Percentiles rank a stretch among this genome's conserved stretches.
Conservation (phyloP, 129 eudicot species). For the Deinandra increscens region DNA sequence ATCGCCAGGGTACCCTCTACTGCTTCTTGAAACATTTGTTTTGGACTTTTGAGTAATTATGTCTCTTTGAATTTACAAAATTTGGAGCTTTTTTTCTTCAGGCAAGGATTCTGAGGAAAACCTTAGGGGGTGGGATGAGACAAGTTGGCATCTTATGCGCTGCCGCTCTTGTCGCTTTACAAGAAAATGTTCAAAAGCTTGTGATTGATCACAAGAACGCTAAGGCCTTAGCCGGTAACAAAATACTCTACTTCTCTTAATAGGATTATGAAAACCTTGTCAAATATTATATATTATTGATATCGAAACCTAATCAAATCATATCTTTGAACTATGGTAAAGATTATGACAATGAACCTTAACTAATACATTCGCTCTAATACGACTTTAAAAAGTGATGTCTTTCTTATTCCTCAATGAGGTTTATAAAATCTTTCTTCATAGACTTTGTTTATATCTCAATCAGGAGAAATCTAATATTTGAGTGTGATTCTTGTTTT, state of each 20-base stretch:
- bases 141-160: slow-evolving; percentile 93
- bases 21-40: neutral
- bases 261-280: no score
- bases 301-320: no score
- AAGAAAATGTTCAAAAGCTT: slow-evolving; percentile 77
- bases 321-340: no score
- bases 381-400: neutral
- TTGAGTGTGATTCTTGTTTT: slow-evolving; percentile 12
- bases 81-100: slow-evolving; percentile 13
- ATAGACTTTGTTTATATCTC: slow-evolving; percentile 5
- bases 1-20: slow-evolving; percentile 59
- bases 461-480: neutral
- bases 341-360: no score
- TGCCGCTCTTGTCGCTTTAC: slow-evolving; percentile 86
- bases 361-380: no score
- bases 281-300: no score
- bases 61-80: neutral
- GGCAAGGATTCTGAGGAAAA: slow-evolving; percentile 88
- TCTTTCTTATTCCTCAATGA: neutral
- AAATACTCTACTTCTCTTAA: neutral
- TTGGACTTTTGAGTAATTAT: slow-evolving; percentile 1
- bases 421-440: neutral
- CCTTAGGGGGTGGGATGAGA: slow-evolving; percentile 98
- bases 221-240: slow-evolving; percentile 72
- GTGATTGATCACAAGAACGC: slow-evolving; percentile 84